Evolutionary conservation across 169 alveolate genomes (phyloP).

Genomic region (Plasmodium billcollinsi): DNA sequence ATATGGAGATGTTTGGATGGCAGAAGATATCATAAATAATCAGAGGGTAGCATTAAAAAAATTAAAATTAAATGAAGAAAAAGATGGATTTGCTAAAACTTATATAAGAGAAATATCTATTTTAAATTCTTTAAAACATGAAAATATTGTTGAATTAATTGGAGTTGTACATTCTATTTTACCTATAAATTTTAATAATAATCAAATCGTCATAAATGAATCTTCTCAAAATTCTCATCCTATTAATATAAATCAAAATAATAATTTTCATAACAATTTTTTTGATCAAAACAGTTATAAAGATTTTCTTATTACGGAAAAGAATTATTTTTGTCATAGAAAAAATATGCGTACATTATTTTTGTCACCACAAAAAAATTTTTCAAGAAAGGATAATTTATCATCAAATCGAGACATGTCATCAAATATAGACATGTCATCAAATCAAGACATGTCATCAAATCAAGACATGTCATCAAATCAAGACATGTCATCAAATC

Average conservation of each 20-base stretch:
- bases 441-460: no score
- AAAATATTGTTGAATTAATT: constrained; percentile 86
- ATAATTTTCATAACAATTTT: no score
- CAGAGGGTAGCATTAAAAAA: constrained; percentile 90
- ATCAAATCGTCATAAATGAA: not conserved
- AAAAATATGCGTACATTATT: no score
- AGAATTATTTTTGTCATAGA: no score
- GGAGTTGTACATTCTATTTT: constrained; percentile 87
- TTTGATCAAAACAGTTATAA: no score
- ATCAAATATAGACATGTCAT: no score
- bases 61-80: constrained; percentile 87
- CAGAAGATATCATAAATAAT: constrained; percentile 87
- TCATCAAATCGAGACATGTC: no score
- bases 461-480: no score
- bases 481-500: no score
- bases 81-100: constrained; percentile 92
- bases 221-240: not conserved
- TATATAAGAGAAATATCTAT: constrained; percentile 91
- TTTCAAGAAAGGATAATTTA: no score
- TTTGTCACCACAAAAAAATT: no score
- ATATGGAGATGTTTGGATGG: constrained; percentile 94
- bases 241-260: not conserved
- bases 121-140: constrained; percentile 87
- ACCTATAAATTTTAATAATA: constrained; percentile 1
- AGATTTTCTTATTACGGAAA: no score